Conservation (phyloP, 163 green algal species). For the Trebouxiophyceae sp. region DNA sequence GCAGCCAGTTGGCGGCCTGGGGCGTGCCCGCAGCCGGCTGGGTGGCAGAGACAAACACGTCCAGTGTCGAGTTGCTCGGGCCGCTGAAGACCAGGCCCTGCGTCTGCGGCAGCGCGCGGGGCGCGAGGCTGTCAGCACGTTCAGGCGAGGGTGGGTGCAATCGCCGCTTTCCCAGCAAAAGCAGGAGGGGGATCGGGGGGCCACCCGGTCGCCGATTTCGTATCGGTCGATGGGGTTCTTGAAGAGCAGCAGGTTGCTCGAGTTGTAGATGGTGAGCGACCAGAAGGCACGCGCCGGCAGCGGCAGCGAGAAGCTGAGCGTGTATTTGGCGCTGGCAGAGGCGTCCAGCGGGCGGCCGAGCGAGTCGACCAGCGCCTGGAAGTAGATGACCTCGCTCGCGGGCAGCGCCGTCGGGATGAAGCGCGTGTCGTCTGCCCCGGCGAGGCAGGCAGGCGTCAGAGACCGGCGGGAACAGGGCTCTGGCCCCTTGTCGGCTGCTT, state of each 20-base stretch:
- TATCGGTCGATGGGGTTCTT: slow-evolving; percentile 9
- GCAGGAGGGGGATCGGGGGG: no score
- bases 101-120: no score
- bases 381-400: slow-evolving; percentile 5
- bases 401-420: slow-evolving; percentile 1
- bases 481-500: no score
- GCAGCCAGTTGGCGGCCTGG: not conserved
- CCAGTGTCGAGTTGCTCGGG: not conserved
- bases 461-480: not conserved
- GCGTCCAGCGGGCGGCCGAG: slow-evolving; percentile 2
- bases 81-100: not conserved
- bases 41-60: not conserved
- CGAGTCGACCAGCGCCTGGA: not conserved
- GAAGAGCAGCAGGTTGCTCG: not conserved
- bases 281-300: slow-evolving; percentile 10
- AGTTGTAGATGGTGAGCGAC: slow-evolving; percentile 10
- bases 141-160: no score
- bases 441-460: no score
- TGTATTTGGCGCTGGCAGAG: slow-evolving; percentile 8
- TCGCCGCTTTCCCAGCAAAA: no score
- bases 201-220: slow-evolving; percentile 4
- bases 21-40: not conserved
- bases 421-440: slow-evolving; percentile 4
- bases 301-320: slow-evolving; percentile 12
- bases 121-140: no score